Base-by-base conservation (phyloP, 1,284 basidiomycete species). In the Rhodotorula mucilaginosa region DNA sequence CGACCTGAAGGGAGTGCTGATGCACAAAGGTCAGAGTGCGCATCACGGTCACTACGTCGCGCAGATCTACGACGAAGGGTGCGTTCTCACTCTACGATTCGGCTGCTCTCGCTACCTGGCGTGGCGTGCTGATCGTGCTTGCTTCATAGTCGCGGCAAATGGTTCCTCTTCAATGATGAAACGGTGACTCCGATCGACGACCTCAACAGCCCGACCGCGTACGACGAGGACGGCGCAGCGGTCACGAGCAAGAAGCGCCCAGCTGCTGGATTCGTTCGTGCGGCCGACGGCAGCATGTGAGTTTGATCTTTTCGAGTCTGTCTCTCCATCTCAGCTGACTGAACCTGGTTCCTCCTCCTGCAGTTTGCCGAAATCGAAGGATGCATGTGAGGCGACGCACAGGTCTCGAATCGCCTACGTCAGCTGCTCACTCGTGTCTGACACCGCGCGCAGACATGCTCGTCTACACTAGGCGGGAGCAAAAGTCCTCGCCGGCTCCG, bases 21-120 rank as follows among this genome's bases (percentile, higher is more conserved):
- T 92, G 66, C 93, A 97, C 81, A 90, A 90, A 78, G 93, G 93
- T 3, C 78, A 86, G 15, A 90, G 92, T 82, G 93, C 93, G 18
- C 90, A 94, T 81, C 90, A 92, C 77, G 93, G 93, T 4, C 93
- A 97, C 80, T 97, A 97, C 78, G 89, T 92, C 77, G 91, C 91
- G 44, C 90, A 95, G 78, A 90, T 93, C 10, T 89, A 88, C 78
- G 91, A 95, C 79, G 83, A 85, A 58, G 81, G 82, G 92, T 94
- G 78, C 78, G 88, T 21, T 15, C 2, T 10, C 3, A 18, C 26
- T 5, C 0, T 26, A 12, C 23, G 18, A 19, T 56, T 48, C 62
- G 60, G 62, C 52, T 73, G 59, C 51, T 57, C 58, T 48, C 29
- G 31, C 58, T 26, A 26, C 26, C 26, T 26, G 26, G 26, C 26